phyloP scores from a whole-genome alignment of 2,329 filamentous ascomycete genomes.

The Geosmithia flava region DNA sequence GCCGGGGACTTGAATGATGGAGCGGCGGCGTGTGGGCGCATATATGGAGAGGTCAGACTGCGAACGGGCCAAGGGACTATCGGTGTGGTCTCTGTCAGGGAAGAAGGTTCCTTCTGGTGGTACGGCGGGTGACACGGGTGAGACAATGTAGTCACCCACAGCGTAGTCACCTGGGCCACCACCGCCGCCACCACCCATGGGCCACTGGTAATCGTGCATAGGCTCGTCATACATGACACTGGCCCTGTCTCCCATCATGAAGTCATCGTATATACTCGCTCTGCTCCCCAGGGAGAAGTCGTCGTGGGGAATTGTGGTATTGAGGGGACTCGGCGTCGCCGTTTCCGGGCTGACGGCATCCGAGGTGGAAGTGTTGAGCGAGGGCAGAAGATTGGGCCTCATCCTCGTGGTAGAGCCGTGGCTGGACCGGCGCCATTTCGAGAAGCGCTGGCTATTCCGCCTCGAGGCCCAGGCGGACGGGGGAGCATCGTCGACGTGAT shows the following conservation, averaged over 20 bases:
- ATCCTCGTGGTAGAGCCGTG: neutral
- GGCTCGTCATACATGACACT: neutral
- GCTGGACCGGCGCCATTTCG: neutral
- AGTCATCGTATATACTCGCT: no score
- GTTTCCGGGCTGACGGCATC: neutral
- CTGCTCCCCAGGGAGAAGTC: no score
- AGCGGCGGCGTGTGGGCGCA: conserved; percentile 33
- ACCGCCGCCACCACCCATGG: neutral
- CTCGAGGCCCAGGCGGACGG: neutral
- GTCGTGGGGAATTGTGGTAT: no score
- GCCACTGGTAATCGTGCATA: neutral
- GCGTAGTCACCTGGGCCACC: neutral
- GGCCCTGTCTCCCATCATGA: no score
- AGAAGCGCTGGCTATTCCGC: neutral
- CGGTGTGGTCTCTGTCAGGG: no score
- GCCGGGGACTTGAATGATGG: conserved; percentile 34
- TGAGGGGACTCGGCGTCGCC: neutral
- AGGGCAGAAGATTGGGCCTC: neutral
- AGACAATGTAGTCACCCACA: neutral
- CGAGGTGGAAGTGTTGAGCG: neutral
- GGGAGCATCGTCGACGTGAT: neutral
- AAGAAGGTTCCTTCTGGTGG: neutral
- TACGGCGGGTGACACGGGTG: neutral
- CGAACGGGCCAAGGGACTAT: conserved; percentile 6
- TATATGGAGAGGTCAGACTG: conserved; percentile 35